Conservation (phyloP, 2,329 filamentous ascomycete species). For the Aspergillus jensenii region DNA sequence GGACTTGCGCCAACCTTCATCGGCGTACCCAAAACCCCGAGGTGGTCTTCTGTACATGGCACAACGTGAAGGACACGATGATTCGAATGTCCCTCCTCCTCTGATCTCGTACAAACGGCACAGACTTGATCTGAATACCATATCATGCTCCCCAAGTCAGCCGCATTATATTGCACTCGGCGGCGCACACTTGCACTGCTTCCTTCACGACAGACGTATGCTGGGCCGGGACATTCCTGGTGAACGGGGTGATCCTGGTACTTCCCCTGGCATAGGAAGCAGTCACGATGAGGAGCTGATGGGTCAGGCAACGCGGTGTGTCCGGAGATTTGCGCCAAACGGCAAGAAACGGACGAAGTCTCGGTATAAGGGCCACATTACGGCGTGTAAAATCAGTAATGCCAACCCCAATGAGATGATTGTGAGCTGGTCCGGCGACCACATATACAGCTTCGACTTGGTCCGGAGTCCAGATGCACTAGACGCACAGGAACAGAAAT, state of each 20-base stretch:
- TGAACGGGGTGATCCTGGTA: conserved; percentile 52
- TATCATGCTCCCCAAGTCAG: conserved; percentile 66
- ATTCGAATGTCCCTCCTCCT: conserved; percentile 59
- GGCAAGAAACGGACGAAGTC: conserved; percentile 50
- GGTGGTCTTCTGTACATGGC: conserved; percentile 47
- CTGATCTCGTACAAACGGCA: conserved; percentile 67
- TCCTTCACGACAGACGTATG: conserved; percentile 69
- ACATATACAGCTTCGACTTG: conserved; percentile 67
- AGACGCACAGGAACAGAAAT: conserved; percentile 36
- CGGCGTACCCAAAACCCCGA: conserved; percentile 57
- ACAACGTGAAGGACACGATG: conserved; percentile 43
- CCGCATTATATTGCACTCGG: conserved; percentile 70
- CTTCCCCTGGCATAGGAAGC: conserved; percentile 41
- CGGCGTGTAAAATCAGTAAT: conserved; percentile 69
- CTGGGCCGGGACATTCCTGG: conserved; percentile 57
- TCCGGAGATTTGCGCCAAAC: conserved; percentile 64
- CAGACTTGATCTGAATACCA: conserved; percentile 64
- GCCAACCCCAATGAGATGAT: conserved; percentile 67
- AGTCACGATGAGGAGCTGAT: conserved; percentile 56
- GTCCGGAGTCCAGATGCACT: conserved; percentile 57
- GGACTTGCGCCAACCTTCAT: conserved; percentile 64
- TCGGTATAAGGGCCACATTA: conserved; percentile 64
- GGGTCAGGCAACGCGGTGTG: conserved; percentile 62
- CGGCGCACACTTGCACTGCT: conserved; percentile 67
- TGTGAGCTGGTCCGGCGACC: conserved; percentile 67